Evolutionary conservation across 768 basidiomycete genomes (phyloP).

Genomic region (Mycena sanguinolenta): DNA sequence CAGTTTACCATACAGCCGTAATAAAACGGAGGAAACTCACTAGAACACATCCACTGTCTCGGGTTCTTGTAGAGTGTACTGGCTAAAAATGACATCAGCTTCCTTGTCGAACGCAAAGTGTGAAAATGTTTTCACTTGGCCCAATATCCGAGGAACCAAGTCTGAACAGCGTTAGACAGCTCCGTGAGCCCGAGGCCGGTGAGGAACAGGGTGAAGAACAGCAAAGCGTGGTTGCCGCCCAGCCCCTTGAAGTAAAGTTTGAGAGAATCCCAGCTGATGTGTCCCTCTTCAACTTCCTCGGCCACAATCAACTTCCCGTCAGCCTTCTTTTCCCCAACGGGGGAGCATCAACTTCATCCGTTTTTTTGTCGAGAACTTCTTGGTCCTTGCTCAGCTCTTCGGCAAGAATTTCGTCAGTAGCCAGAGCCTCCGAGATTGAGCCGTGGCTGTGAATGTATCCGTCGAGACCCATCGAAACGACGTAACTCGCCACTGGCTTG

Average conservation of each 20-base stretch:
- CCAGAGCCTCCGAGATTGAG: constrained; percentile 56
- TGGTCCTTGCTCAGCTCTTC: constrained; percentile 63
- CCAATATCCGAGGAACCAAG: constrained; percentile 46
- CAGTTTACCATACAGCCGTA: neutral
- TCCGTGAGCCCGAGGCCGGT: constrained; percentile 32
- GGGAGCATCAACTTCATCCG: constrained; percentile 37
- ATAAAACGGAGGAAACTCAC: constrained; percentile 38
- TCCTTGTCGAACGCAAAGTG: too few species aligned
- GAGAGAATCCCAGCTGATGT: constrained; percentile 62
- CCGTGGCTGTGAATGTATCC: constrained; percentile 61
- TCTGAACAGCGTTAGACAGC: constrained; percentile 29
- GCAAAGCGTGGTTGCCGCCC: constrained; percentile 37
- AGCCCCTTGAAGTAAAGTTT: constrained; percentile 43
- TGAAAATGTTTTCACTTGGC: constrained; percentile 26
- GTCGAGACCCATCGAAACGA: constrained; percentile 60
- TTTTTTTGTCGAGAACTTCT: constrained; percentile 39
- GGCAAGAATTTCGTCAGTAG: constrained; percentile 52
- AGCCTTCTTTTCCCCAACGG: constrained; percentile 42
- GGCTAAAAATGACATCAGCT: constrained; percentile 10
- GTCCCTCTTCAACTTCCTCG: constrained; percentile 74
- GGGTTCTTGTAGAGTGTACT: constrained; percentile 36
- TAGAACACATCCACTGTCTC: constrained; percentile 35
- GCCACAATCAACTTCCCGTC: constrained; percentile 74
- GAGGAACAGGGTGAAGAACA: constrained; percentile 40
- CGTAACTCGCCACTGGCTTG: constrained; percentile 57